These are phyloP conservation scores for Nakazawaea ambrosiae DNA, from an alignment of 805 yeast genomes.

Conservation along the genomic window DNA sequence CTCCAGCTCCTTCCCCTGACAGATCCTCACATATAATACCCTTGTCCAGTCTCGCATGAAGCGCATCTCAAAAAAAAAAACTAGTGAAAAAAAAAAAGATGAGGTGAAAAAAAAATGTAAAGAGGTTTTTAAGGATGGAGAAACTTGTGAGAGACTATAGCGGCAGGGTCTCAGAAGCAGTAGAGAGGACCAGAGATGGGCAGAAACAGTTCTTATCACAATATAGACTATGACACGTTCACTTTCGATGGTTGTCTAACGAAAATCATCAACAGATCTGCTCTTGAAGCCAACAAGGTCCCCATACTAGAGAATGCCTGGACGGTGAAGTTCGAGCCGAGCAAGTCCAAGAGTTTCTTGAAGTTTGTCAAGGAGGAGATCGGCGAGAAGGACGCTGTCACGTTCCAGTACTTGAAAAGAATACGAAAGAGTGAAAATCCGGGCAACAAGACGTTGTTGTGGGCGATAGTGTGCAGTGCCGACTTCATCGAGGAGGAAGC, in stretches of 20 bases:
- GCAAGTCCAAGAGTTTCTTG: slow-evolving; percentile 21
- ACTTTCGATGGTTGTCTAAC: slow-evolving; percentile 31
- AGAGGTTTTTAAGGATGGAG: no score
- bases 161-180: no score
- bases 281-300: slow-evolving; percentile 16
- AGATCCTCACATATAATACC: no score
- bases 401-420: slow-evolving; percentile 45
- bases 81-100: no score
- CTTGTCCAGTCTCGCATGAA: no score
- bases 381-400: slow-evolving; percentile 18
- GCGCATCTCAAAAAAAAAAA: no score
- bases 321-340: slow-evolving; percentile 35
- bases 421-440: slow-evolving; percentile 29
- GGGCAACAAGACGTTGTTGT: slow-evolving; percentile 1
- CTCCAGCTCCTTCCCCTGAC: no score
- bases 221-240: slow-evolving; percentile 36
- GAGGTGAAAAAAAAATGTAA: no score
- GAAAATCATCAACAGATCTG: slow-evolving; percentile 25
- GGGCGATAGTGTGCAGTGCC: slow-evolving; percentile 10
- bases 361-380: slow-evolving; percentile 19
- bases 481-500: neutral
- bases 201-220: slow-evolving; percentile 13
- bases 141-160: no score
- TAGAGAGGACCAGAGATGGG: neutral
- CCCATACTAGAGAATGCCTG: slow-evolving; percentile 32